These are phyloP conservation scores for Coemansia sp. DNA, from an alignment of 192 early-diverging fungal species.

Conservation along the genomic window DNA sequence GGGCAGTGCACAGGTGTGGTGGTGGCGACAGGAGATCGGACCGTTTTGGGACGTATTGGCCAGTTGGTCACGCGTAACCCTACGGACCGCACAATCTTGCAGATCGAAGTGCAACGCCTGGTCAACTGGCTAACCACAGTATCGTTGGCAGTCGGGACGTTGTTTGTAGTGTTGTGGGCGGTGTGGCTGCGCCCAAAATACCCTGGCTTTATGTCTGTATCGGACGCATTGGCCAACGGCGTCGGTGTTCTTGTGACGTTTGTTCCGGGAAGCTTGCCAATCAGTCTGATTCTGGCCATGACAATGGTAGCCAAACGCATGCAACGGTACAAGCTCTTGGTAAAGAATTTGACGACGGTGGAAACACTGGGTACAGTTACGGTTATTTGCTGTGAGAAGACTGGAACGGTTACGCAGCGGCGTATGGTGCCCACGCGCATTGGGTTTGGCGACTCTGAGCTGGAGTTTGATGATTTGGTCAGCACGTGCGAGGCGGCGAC, in stretches of 20 bases:
- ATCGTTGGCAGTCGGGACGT: conserved; percentile 49
- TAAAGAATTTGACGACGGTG: conserved; percentile 81
- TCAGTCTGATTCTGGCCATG: conserved; percentile 72
- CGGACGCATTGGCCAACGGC: conserved; percentile 55
- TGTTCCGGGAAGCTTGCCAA: conserved; percentile 81
- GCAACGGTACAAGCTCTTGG: conserved; percentile 67
- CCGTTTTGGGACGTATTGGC: conserved; percentile 75
- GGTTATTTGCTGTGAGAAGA: conserved; percentile 82
- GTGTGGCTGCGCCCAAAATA: conserved; percentile 60
- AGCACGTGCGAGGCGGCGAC: not conserved
- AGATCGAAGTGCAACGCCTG: conserved; percentile 71
- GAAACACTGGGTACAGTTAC: conserved; percentile 84
- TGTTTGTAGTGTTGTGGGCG: conserved; percentile 57
- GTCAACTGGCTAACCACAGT: conserved; percentile 66
- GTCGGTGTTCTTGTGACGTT: conserved; percentile 72
- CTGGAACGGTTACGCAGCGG: conserved; percentile 85
- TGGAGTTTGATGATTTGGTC: not conserved
- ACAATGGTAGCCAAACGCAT: conserved; percentile 75
- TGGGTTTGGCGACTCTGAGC: conserved; percentile 13
- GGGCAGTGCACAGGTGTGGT: conserved; percentile 75
- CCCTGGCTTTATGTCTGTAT: conserved; percentile 58
- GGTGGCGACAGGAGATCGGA: conserved; percentile 71
- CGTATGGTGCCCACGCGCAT: conserved; percentile 61
- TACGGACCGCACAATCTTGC: conserved; percentile 61
- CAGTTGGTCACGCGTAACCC: conserved; percentile 51